Base-by-base conservation (phyloP, 345 rosid species). In the Gossypium sturtianum region DNA sequence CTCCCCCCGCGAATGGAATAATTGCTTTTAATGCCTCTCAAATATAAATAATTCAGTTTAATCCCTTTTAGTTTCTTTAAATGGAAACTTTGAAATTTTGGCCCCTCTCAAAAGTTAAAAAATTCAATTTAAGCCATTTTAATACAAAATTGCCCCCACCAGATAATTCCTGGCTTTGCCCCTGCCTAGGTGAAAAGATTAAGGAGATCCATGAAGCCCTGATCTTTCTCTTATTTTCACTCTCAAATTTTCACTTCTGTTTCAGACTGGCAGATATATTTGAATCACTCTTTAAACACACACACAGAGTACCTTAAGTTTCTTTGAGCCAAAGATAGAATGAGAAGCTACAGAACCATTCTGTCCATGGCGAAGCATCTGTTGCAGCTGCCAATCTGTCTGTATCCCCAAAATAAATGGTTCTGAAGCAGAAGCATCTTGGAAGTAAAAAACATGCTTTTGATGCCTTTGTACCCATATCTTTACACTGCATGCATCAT, bases 341-440 rank as follows among this genome's bases (percentile, higher is more conserved):
- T 84, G 86, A 74, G 70, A 81, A 72, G 85, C 82, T 27, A 87
- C 25, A 15, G 76, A 73, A 63, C 87, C 87, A 75, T 72, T 78
- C 74, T 79, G 81, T 22, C 90, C 88, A 80, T 76, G 77, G 58
- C 25, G 87, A 57, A 87, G 76, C 83, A 87, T 84, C 83, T 84
- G 90, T 44, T 84, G 84, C 82, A 87, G 78, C 82, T 87, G 90
- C 88, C 90, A 87, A 63, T 84, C 86, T 75, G 90, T 87, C 80
- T 87, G 90, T 70, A 84, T 77, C 38, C 88, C 90, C 80, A 87
- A 65, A 70, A 83, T 52, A 69, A 84, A 84, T 44, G 86, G 79
- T 73, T 83, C 84, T 12, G 80, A 19, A 51, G 20, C 74, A 53
- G 82, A 75, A 56, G 16, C 68, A 53, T 80, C 84, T 75, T 87